A percentile compares a stretch with the other conserved stretches of the same genome.
Evolutionary conservation across 208 protist genomes (phyloP).

Genomic region (Balamuthia mandrillaris): DNA sequence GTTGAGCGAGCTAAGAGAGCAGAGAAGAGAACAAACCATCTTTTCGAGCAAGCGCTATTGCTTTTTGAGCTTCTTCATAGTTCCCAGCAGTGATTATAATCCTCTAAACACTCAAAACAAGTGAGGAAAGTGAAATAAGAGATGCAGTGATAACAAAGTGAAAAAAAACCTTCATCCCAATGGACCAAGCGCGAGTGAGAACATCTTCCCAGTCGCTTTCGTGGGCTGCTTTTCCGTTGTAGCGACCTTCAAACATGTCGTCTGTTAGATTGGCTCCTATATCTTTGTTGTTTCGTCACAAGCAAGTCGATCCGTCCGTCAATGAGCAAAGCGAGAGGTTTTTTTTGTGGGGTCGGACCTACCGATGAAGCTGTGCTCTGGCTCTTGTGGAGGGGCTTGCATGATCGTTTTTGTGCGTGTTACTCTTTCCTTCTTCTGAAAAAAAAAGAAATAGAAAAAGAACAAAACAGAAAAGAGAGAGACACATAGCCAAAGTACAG

Average conservation of each 20-base stretch:
- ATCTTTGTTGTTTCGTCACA: neutral
- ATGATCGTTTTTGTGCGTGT: neutral
- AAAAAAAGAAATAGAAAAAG: no score
- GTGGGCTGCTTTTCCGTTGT: neutral
- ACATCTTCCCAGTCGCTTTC: neutral
- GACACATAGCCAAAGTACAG: no score
- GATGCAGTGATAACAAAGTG: neutral
- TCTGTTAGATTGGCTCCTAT: neutral
- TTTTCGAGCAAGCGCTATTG: slow-evolving; percentile 68
- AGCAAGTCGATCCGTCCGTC: no score
- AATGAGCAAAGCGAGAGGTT: no score
- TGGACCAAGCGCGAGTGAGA: neutral
- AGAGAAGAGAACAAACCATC: neutral
- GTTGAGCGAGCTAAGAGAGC: no score
- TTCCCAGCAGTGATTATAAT: slow-evolving; percentile 77
- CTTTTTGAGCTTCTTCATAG: slow-evolving; percentile 66
- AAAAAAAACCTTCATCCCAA: neutral
- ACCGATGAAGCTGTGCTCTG: no score
- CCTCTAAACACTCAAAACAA: slow-evolving; percentile 73
- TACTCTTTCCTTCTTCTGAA: neutral
- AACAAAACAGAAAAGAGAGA: neutral
- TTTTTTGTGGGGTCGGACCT: no score
- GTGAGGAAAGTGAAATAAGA: slow-evolving; percentile 71
- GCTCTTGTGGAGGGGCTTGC: neutral
- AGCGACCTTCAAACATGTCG: neutral